These are phyloP conservation scores for Fusarium sambucinum DNA, from an alignment of 2,329 filamentous ascomycete genomes.

Conservation along the genomic window DNA sequence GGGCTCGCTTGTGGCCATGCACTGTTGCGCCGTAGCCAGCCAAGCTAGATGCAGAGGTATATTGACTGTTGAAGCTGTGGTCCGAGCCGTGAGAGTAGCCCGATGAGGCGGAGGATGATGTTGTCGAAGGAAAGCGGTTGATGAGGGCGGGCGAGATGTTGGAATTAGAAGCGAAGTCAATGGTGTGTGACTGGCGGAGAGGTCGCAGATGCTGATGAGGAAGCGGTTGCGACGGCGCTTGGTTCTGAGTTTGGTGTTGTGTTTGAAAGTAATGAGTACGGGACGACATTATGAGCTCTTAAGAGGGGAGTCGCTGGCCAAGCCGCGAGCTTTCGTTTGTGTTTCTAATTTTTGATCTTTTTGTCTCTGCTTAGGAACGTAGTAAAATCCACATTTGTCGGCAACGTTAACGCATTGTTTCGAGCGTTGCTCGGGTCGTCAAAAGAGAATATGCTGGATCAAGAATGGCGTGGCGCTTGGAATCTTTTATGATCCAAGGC, in stretches of 20 bases:
- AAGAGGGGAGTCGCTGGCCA: constrained; percentile 37
- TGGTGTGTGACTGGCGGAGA: constrained; percentile 67
- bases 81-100: constrained; percentile 72
- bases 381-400: constrained; percentile 38
- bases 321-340: constrained; percentile 37
- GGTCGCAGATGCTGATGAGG: constrained; percentile 37
- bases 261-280: constrained; percentile 61
- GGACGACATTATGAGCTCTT: constrained; percentile 63
- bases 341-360: constrained; percentile 10
- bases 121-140: constrained; percentile 75
- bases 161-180: constrained; percentile 60
- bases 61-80: constrained; percentile 69
- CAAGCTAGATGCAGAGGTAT: constrained; percentile 75
- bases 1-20: constrained; percentile 76
- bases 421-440: constrained; percentile 43
- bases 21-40: constrained; percentile 58
- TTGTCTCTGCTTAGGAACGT: constrained; percentile 34
- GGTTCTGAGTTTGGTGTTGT: constrained; percentile 34
- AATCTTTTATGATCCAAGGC: constrained; percentile 41
- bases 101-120: constrained; percentile 78
- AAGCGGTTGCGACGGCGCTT: constrained; percentile 34
- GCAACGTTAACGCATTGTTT: constrained; percentile 51
- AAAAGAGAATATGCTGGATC: constrained; percentile 33
- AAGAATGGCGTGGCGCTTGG: constrained; percentile 33
- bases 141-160: constrained; percentile 55